Evolutionary conservation across 768 basidiomycete genomes (phyloP).

Genomic region (Tricholoma hemisulphureum): DNA sequence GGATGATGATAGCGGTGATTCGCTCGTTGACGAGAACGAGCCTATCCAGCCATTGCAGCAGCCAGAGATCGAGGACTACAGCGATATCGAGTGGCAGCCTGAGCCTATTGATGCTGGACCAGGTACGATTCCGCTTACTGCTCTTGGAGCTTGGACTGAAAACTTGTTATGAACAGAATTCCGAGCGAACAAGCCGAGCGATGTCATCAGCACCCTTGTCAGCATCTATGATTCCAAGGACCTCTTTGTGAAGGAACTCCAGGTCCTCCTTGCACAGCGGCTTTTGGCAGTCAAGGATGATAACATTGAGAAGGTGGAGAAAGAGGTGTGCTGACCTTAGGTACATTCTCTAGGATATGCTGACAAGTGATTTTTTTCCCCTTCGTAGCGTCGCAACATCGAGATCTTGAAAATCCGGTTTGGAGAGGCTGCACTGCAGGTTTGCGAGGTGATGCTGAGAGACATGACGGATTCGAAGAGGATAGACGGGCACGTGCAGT

Average conservation of each 20-base stretch:
- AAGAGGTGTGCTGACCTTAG: conserved; percentile 41
- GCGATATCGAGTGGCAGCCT: conserved; percentile 91
- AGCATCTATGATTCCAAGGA: conserved; percentile 98
- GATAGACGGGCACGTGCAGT: conserved; percentile 84
- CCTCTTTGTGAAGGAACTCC: conserved; percentile 93
- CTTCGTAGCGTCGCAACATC: conserved; percentile 76
- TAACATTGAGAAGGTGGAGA: conserved; percentile 75
- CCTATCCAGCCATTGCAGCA: conserved; percentile 74
- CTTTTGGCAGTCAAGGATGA: conserved; percentile 80
- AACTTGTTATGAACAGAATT: conserved; percentile 57
- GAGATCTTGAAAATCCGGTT: conserved; percentile 96
- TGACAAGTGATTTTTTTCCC: conserved; percentile 4
- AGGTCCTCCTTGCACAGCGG: conserved; percentile 85
- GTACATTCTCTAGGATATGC: not conserved
- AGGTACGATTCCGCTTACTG: conserved; percentile 44
- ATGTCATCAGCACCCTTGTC: conserved; percentile 93
- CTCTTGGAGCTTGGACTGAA: not conserved
- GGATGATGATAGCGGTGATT: conserved; percentile 76
- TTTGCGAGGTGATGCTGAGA: conserved; percentile 97
- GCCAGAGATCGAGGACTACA: conserved; percentile 79
- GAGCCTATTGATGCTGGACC: conserved; percentile 97
- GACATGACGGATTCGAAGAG: conserved; percentile 95
- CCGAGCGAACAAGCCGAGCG: conserved; percentile 85
- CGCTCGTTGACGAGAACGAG: conserved; percentile 82
- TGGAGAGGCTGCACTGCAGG: conserved; percentile 88